phyloP scores from a whole-genome alignment of 164 flowering plant species.

The Annona squamosa region DNA sequence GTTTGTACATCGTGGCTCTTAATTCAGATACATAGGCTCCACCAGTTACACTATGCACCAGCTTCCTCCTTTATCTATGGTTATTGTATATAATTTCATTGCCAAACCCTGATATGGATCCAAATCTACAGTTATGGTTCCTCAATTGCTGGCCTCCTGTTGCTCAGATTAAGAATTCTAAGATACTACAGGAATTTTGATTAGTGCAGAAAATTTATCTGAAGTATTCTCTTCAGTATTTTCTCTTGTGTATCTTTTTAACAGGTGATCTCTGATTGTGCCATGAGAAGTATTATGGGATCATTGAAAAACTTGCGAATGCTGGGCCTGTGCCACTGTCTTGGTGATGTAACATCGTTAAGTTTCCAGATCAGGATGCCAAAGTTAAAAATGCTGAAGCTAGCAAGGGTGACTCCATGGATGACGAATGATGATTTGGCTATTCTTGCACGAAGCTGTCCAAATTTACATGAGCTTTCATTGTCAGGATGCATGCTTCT shows the following conservation, averaged over 20 bases:
- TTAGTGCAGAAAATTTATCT: neutral
- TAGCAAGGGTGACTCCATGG: constrained; percentile 70
- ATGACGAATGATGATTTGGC: constrained; percentile 64
- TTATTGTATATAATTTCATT: neutral
- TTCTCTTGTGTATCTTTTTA: constrained; percentile 1
- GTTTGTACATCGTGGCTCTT: neutral
- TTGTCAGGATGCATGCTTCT: constrained; percentile 63
- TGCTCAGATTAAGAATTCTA: neutral
- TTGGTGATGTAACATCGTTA: constrained; percentile 58
- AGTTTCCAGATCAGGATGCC: constrained; percentile 41
- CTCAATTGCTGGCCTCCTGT: neutral
- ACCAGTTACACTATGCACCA: too few species aligned
- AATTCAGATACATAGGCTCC: neutral
- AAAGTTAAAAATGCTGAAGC: constrained; percentile 52
- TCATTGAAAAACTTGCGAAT: constrained; percentile 37
- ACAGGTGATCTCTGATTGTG: constrained; percentile 61
- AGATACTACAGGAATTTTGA: neutral
- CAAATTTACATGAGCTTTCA: constrained; percentile 48
- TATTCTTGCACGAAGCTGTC: constrained; percentile 38
- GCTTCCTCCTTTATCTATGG: neutral
- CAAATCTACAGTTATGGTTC: neutral
- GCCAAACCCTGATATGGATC: neutral
- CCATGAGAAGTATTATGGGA: constrained; percentile 30
- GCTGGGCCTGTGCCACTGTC: constrained; percentile 55
- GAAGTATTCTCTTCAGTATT: neutral